Conservation (phyloP, 2,329 filamentous ascomycete genomes). For the Scedosporium dehoogii region DNA sequence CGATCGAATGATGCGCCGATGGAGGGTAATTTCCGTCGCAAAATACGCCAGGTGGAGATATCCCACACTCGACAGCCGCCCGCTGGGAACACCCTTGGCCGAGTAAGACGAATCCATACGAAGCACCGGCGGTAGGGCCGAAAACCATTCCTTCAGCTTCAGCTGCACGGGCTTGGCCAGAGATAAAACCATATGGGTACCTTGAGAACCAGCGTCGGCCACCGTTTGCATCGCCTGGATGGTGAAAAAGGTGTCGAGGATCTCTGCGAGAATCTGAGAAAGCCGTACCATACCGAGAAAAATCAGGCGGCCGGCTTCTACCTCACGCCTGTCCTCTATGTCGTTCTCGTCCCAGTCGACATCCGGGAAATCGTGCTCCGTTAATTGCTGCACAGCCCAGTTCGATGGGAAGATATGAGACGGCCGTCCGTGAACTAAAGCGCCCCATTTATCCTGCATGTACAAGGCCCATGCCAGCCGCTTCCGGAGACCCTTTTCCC, state of each 20-base stretch:
- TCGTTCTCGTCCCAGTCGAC: constrained; percentile 56
- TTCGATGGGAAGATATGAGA: constrained; percentile 61
- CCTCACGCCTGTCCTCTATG: constrained; percentile 51
- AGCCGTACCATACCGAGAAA: constrained; percentile 69
- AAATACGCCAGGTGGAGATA: constrained; percentile 90
- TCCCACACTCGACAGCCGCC: constrained; percentile 51
- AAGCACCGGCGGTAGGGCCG: constrained; percentile 50
- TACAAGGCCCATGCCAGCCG: constrained; percentile 84
- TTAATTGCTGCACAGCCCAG: constrained; percentile 67
- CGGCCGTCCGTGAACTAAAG: constrained; percentile 73
- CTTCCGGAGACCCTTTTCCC: constrained; percentile 79
- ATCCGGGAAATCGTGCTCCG: constrained; percentile 61
- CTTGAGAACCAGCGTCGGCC: constrained; percentile 54
- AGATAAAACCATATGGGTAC: constrained; percentile 62
- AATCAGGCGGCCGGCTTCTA: constrained; percentile 57
- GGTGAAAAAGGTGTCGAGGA: constrained; percentile 75
- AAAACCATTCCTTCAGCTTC: constrained; percentile 75
- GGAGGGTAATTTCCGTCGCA: constrained; percentile 85
- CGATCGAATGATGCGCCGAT: constrained; percentile 81
- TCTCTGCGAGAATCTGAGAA: constrained; percentile 66
- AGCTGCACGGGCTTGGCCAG: constrained; percentile 75
- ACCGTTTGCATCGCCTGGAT: constrained; percentile 65
- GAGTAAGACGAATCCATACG: constrained; percentile 56
- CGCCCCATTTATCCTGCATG: constrained; percentile 90
- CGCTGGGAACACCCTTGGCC: constrained; percentile 23